Evolutionary conservation across 768 basidiomycete genomes (phyloP).

Genomic region (Auricularia auricula-judae): DNA sequence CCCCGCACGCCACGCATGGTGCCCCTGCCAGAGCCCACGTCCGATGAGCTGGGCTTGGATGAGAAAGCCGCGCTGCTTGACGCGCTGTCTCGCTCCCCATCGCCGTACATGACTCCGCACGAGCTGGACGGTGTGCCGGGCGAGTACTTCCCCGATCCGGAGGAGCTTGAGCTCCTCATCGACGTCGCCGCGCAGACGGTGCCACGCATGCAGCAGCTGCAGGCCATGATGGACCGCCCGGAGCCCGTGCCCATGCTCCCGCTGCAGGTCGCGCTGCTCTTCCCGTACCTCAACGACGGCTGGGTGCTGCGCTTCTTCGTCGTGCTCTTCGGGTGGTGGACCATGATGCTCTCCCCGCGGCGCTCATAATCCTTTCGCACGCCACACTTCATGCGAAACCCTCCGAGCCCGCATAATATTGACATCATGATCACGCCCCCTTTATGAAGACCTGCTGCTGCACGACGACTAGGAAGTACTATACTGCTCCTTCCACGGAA

Average conservation of each 20-base stretch:
- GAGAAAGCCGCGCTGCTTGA: background rate
- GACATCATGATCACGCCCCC: no score
- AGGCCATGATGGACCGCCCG: background rate
- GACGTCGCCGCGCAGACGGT: background rate
- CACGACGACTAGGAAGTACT: no score
- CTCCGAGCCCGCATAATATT: no score
- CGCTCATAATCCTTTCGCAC: background rate
- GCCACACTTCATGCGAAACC: no score
- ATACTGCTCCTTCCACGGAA: no score
- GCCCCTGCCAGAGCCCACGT: background rate
- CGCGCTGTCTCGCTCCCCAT: background rate
- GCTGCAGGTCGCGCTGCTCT: background rate
- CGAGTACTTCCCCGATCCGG: background rate
- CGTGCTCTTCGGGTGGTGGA: background rate
- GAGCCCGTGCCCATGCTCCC: background rate
- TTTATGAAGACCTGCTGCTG: no score
- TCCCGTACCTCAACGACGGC: slow-evolving; percentile 1
- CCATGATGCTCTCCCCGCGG: background rate
- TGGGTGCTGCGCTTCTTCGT: background rate
- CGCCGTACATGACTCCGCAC: background rate
- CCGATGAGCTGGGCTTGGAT: background rate
- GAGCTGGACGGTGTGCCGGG: background rate
- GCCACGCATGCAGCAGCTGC: background rate
- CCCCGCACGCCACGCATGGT: background rate
- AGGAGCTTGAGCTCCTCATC: background rate